A percentile compares a stretch with the other conserved stretches of the same genome.
Evolutionary conservation across 179 eudicot genomes (phyloP).

Genomic region (Silene coronaria): DNA sequence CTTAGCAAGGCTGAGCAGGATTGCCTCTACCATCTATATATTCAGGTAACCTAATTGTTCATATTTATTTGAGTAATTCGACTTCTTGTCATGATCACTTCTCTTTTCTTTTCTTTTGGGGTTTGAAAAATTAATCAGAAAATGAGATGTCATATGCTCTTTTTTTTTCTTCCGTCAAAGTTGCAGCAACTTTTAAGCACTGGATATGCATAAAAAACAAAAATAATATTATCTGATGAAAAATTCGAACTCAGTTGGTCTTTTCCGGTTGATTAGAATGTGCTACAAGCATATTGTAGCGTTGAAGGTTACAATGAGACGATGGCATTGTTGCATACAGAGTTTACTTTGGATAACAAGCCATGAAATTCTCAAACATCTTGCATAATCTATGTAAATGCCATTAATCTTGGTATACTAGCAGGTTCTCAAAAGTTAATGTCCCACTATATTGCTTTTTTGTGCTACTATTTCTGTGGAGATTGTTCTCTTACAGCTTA

Average conservation of each 20-base stretch:
- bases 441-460: not conserved
- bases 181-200: not conserved
- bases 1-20: slow-evolving; percentile 42
- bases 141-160: not conserved
- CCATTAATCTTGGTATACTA: not conserved
- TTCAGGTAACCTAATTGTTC: slow-evolving; percentile 37
- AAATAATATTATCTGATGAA: not conserved
- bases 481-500: not conserved
- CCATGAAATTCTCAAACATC: not conserved
- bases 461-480: not conserved
- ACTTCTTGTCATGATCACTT: not conserved
- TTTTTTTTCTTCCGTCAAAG: not conserved
- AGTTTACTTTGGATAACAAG: not conserved
- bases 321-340: not conserved
- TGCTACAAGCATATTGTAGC: not conserved
- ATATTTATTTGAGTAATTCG: not conserved
- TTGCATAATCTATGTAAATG: not conserved
- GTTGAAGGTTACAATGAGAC: not conserved
- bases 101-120: not conserved
- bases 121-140: not conserved
- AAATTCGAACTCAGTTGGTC: not conserved
- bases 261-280: not conserved
- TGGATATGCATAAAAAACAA: not conserved
- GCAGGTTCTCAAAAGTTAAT: not conserved
- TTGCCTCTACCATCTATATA: slow-evolving; percentile 46